phyloP scores from a whole-genome alignment of 1,284 basidiomycete genomes.

The Microbotryum silenes-acaulis region DNA sequence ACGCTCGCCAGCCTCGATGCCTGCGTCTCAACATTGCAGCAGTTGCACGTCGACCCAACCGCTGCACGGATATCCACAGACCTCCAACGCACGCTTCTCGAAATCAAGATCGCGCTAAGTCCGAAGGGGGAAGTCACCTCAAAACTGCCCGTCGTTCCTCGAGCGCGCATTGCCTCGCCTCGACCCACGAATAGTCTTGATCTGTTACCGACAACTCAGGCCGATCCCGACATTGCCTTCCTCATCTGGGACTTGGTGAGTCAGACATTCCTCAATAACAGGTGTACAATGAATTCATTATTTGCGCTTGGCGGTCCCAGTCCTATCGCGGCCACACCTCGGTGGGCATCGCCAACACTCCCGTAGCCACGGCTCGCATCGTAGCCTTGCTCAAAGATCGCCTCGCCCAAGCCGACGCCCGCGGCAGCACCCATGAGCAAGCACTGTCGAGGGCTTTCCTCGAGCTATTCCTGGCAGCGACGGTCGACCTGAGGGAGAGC shows the following conservation, averaged over 20 bases:
- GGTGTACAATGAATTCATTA: neutral
- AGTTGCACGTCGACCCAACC: neutral
- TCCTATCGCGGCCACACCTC: neutral
- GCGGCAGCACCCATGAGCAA: neutral
- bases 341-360: neutral
- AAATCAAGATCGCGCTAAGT: neutral
- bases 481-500: neutral
- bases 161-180: neutral
- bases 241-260: constrained; percentile 4
- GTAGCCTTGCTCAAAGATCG: constrained; percentile 2
- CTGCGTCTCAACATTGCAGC: neutral
- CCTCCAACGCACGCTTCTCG: neutral
- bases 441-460: neutral
- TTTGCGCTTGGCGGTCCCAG: neutral
- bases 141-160: neutral
- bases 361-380: neutral
- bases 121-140: too few species aligned
- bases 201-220: neutral
- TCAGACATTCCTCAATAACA: too few species aligned
- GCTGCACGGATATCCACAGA: neutral
- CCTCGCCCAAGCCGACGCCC: neutral
- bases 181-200: neutral
- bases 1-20: too few species aligned
- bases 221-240: constrained; percentile 2
- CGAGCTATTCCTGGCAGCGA: constrained; percentile 6